Base-by-base conservation (phyloP, 805 yeast species). In the Komagataella pastoris region DNA sequence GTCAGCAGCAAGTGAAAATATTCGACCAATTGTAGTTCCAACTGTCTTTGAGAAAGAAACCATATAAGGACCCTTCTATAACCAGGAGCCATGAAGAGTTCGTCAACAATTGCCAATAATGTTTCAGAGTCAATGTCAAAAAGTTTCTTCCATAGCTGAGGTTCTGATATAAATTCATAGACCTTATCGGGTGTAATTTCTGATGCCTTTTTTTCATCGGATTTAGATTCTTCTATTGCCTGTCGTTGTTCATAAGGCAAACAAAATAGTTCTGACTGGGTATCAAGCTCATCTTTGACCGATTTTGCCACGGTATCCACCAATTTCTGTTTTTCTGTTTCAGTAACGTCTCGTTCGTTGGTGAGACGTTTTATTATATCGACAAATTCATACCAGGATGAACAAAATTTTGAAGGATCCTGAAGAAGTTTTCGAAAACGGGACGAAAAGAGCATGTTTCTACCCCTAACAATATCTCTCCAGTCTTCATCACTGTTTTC, bases 401-500 rank as follows among this genome's bases (percentile, higher is more conserved):
- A 50, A 6, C 56, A 49, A 46, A 62, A 59, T 6, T 46, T 53
- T 7, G 56, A 58, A 3, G 66, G 62, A 17, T 50, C 36, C 30
- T 59, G 53, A 17, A 66, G 49, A 12, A 62, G 51, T 6, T 56
- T 50, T 12, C 56, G 44, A 52, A 65, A 66, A 3, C 57, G 57
- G 7, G 59, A 55, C 2, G 64, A 57, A 48, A 70, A 66, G 44
- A 66, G 63, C 10, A 66, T 63, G 59, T 84, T 84, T 1, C 68
- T 69, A 2, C 79, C 86, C 49, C 88, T 66, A 2, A 86, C 84
- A 10, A 81, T 70, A 62, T 83, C 89, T 57, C 88, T 67, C 87
- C 89, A 82, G 64, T 84, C 89, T 43, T 56, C 56, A n/a, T 50
- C 51, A 24, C 40, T 56, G 7, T 45, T 52, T 2, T 49, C 55